Percentiles rank a stretch among this genome's conserved stretches.
Conservation (phyloP, 352 stramenopile genomes). For the Ophiocytium majus region DNA sequence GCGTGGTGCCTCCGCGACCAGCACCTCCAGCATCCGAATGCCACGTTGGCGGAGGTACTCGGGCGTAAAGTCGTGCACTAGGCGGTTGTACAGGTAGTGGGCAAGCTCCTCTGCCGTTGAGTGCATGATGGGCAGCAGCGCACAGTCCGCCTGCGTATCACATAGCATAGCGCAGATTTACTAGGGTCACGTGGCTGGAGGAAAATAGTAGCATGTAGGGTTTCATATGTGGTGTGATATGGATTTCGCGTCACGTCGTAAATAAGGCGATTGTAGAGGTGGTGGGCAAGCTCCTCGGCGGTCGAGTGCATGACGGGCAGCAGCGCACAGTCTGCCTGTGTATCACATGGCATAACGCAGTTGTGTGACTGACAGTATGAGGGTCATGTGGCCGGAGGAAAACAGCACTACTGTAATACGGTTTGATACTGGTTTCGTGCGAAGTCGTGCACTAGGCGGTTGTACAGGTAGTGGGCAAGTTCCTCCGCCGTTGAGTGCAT, state of each 20-base stretch:
- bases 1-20: conserved; percentile 33
- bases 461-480: conserved; percentile 52
- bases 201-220: too few species aligned
- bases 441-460: conserved; percentile 40
- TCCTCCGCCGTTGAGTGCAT: conserved; percentile 95
- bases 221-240: too few species aligned
- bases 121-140: conserved; percentile 91
- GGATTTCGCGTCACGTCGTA: too few species aligned
- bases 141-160: conserved; percentile 73
- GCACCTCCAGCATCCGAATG: conserved; percentile 33
- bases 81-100: conserved; percentile 36
- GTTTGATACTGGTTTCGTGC: too few species aligned
- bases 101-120: conserved; percentile 88
- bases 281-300: conserved; percentile 77
- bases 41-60: conserved; percentile 37
- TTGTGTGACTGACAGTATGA: too few species aligned
- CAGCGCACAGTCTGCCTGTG: conserved; percentile 80
- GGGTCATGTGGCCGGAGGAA: too few species aligned
- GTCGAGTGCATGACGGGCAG: conserved; percentile 94
- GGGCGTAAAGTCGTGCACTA: conserved; percentile 40
- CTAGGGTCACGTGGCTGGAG: too few species aligned
- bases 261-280: conserved; percentile 23
- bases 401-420: too few species aligned
- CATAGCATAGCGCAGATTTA: too few species aligned
- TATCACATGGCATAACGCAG: not conserved